Conservation (phyloP, 108 stramenopile species). For the Pseudonitzschia pungens region DNA sequence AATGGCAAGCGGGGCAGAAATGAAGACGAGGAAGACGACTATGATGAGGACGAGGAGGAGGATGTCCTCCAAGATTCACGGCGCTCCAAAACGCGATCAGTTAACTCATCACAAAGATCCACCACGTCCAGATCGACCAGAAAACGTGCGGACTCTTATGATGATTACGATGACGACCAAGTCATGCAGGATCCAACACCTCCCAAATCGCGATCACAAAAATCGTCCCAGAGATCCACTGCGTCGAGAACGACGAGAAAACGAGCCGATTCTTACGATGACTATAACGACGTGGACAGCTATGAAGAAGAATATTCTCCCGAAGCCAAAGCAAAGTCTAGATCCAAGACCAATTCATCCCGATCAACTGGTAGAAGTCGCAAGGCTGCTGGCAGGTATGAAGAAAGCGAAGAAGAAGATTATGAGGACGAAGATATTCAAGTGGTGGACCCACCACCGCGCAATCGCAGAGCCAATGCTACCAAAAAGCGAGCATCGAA, state of each 20-base stretch:
- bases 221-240: slow-evolving; percentile 1
- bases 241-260: background rate
- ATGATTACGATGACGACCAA: slow-evolving; percentile 14
- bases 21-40: slow-evolving; percentile 17
- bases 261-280: background rate
- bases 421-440: slow-evolving; percentile 8
- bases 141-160: slow-evolving; percentile 14
- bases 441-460: slow-evolving; percentile 24
- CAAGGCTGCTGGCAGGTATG: slow-evolving; percentile 6
- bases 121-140: slow-evolving; percentile 2
- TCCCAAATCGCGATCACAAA: background rate
- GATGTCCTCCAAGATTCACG: slow-evolving; percentile 7
- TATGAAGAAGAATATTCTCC: slow-evolving; percentile 8
- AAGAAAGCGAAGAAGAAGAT: slow-evolving; percentile 40
- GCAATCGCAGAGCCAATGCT: background rate
- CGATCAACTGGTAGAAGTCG: slow-evolving; percentile 12
- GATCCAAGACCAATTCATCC: background rate
- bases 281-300: slow-evolving; percentile 11
- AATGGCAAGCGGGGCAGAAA: slow-evolving; percentile 16
- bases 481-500: slow-evolving; percentile 14
- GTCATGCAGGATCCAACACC: slow-evolving; percentile 2
- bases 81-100: background rate
- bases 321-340: background rate
- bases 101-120: background rate
- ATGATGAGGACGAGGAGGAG: slow-evolving; percentile 16